Evolutionary conservation across 2,329 filamentous ascomycete species (phyloP), one percentile per base, ranked within the genome.

Genomic region (Microcera coccophila): DNA sequence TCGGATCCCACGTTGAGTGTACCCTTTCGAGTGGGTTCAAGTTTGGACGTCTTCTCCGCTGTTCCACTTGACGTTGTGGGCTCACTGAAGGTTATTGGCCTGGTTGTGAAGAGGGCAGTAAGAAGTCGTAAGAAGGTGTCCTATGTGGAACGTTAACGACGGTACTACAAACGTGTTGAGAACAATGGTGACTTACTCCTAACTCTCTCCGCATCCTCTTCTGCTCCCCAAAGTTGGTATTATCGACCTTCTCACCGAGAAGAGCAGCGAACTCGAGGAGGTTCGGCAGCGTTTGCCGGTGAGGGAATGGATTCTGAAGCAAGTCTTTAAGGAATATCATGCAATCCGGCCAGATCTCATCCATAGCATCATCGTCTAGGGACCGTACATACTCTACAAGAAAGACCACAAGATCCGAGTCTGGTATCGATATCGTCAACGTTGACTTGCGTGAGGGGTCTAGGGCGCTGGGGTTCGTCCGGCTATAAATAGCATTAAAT

Each of bases 341-440:
- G 63, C 91, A 98, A 62, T 98, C 91, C 31, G 83, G 77, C 93
- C 93, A 98, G 37, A 98, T 95, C 66, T 98, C 93, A 58, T 98
- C 93, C 78, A 96, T 91, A 14, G 93, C 87, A 69, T 98, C 93
- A 58, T 98, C 93, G 59, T 98, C 93, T 11, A 97, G 74, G 1
- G 90, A 93, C 21, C 80, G 80, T 1, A 90, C 85, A 64, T 98
- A 98, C 49, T 93, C 87, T 7, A 95, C 87, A 34, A 97, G 68
- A 63, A 98, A 98, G 8, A 85, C 79, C 8, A 91, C 87, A 10
- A 98, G 72, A 58, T 96, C 90, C 1, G 81, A 79, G 57, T 96
- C 90, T 41, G 82, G 82, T 9, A 98, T 70, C 36, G 87, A 84
- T 15, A 93, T 87, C 0, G 91, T 95, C 62, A 97, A 72, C 2